Percentiles rank a stretch among this genome's conserved stretches.
phyloP scores from a whole-genome alignment of 306 rosid genomes.

The Mimosa pudica region DNA sequence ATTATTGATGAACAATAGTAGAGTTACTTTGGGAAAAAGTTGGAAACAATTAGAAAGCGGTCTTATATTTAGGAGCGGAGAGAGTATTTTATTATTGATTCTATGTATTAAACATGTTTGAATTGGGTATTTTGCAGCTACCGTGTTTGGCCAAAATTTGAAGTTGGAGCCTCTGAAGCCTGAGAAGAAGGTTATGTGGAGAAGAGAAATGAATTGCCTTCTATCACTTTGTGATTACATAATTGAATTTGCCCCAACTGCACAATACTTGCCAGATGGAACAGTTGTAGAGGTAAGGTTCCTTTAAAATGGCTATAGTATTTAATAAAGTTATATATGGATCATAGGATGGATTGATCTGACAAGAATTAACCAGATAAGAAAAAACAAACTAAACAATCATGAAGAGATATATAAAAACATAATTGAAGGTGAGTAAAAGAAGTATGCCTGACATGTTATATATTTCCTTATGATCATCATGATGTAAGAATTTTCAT shows the following conservation, averaged over 20 bases:
- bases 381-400: neutral
- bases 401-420: neutral
- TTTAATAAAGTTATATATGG: neutral
- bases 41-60: too few relatives aligned
- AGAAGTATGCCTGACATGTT: neutral
- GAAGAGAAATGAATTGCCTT: conserved; percentile 91
- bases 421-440: neutral
- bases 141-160: conserved; percentile 86
- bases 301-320: neutral
- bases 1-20: too few relatives aligned
- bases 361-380: neutral
- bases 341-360: neutral
- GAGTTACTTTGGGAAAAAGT: too few relatives aligned
- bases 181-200: conserved; percentile 95
- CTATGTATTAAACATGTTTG: conserved; percentile 18
- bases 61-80: too few relatives aligned
- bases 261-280: conserved; percentile 72
- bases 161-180: conserved; percentile 82
- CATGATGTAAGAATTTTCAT: neutral
- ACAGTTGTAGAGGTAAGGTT: conserved; percentile 69
- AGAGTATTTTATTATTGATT: neutral
- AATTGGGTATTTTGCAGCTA: conserved; percentile 55
- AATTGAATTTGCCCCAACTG: conserved; percentile 76
- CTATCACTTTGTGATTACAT: conserved; percentile 91
- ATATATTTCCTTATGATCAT: neutral